Evolutionary conservation across 441 rosid species (phyloP), one percentile per base, ranked within the genome.

Genomic region (Adansonia rubrostipa): DNA sequence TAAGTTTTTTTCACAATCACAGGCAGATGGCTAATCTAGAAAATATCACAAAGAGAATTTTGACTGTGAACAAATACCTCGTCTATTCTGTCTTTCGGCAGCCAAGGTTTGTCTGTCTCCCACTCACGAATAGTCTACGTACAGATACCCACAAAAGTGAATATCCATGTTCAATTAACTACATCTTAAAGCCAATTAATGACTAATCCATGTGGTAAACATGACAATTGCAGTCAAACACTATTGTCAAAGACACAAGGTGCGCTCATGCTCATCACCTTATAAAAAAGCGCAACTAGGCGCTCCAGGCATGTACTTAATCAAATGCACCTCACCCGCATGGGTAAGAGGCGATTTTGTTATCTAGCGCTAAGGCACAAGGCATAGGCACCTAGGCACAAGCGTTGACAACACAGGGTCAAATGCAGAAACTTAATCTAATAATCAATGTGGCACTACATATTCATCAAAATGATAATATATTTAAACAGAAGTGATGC

Each of bases 81-180:
- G 57, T 89, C 88, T 81, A 91, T 84, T 85, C 77, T 91, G 51
- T 86, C 91, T 82, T 86, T 92, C 4, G 98, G 97, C 87, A 96
- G 93, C 98, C 98, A 96, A 56, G 96, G 86, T 80, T 94, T 96
- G 74, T 88, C 88, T 1, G 81, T 77, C 81, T 88, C 94, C 99
- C 99, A 96, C 72, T 79, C 91, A 79, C 72, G 74, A 65, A 88
- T 84, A 60, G 81, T 91, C 99, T 96, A 91, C 83, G 91, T 80
- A 36, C 6, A 75, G 77, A 73, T 77, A 78, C 28, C 56, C 79
- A 78, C 76, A 73, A 40, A 60, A 33, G 68, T 33, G 78, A 17
- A 76, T 54, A 75, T 81, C 22, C 80, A 74, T 84, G 24, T 36
- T 45, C 4, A 19, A 11, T 62, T 2, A 45, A 11, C 28, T 71